Conservation (phyloP, 352 stramenopile genomes). For the Globisporangium camurandrum region DNA sequence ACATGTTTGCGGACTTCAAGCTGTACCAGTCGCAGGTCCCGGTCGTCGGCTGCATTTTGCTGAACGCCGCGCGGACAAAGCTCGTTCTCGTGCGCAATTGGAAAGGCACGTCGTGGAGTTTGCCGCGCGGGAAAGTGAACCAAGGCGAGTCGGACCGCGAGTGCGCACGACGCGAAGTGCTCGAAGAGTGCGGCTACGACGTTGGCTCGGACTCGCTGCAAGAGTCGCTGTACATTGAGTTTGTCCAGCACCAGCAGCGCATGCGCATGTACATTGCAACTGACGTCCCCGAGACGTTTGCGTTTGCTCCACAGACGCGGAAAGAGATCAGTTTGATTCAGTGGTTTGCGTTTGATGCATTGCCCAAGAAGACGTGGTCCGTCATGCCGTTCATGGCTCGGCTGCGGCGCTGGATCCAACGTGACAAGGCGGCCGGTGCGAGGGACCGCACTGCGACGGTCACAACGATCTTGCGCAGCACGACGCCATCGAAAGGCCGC, state of each 20-base stretch:
- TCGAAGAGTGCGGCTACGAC: slow-evolving; percentile 90
- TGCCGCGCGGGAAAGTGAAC: slow-evolving; percentile 92
- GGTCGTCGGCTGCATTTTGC: slow-evolving; percentile 91
- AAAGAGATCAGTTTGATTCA: slow-evolving; percentile 94
- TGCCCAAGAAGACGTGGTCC: slow-evolving; percentile 93
- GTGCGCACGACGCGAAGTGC: slow-evolving; percentile 86
- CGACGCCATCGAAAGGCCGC: slow-evolving; percentile 35
- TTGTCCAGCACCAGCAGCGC: slow-evolving; percentile 82
- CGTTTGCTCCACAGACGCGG: slow-evolving; percentile 89
- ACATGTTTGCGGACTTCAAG: slow-evolving; percentile 92
- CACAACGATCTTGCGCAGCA: slow-evolving; percentile 22
- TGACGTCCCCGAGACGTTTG: slow-evolving; percentile 87
- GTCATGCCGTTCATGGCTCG: slow-evolving; percentile 91
- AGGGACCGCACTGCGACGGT: too few relatives aligned
- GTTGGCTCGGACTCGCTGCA: slow-evolving; percentile 72
- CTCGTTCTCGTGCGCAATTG: slow-evolving; percentile 89
- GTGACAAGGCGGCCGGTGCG: slow-evolving; percentile 32
- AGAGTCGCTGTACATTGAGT: slow-evolving; percentile 78
- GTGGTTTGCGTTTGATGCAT: slow-evolving; percentile 85
- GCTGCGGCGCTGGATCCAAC: slow-evolving; percentile 87
- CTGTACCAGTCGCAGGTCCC: slow-evolving; percentile 92
- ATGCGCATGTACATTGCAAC: slow-evolving; percentile 91
- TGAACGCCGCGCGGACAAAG: slow-evolving; percentile 83
- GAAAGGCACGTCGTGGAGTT: slow-evolving; percentile 89
- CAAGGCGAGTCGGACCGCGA: slow-evolving; percentile 84